Percentiles rank a stretch among this genome's conserved stretches.
Conservation (phyloP, 129 eudicot species). For the Dittrichia graveolens region DNA sequence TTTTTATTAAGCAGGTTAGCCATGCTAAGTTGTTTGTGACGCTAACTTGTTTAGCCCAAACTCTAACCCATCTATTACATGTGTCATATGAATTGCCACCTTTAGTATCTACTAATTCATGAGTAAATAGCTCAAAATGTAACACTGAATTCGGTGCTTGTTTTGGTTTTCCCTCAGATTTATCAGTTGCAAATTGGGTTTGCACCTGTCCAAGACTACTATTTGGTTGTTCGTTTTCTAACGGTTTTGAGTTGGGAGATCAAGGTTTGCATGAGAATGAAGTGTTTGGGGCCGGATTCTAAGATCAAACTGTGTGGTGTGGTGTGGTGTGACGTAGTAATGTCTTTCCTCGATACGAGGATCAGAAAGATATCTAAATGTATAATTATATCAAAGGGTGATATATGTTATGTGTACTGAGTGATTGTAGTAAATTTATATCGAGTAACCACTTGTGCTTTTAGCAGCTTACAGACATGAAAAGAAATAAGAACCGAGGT, state of each 20-base stretch:
- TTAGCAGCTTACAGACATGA: background rate
- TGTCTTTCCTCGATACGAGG: slow-evolving; percentile 1
- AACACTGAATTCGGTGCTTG: background rate
- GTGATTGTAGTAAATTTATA: slow-evolving; percentile 3
- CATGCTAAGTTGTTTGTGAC: too few relatives aligned
- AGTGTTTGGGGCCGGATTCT: background rate
- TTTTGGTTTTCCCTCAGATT: slow-evolving; percentile 6
- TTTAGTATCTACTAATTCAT: background rate
- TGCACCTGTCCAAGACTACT: background rate
- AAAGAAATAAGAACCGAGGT: too few relatives aligned
- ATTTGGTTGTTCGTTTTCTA: background rate
- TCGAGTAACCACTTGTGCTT: background rate
- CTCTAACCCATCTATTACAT: too few relatives aligned
- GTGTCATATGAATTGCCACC: too few relatives aligned
- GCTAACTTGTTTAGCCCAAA: too few relatives aligned
- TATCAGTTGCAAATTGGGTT: background rate
- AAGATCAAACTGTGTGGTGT: background rate
- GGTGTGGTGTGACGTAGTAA: background rate
- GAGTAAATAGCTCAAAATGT: too few relatives aligned
- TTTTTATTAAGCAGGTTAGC: too few relatives aligned
- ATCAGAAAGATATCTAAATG: slow-evolving; percentile 6
- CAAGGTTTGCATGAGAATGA: background rate
- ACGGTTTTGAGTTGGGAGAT: background rate
- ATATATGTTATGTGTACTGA: background rate
- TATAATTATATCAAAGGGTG: background rate